phyloP scores from a whole-genome alignment of 1,284 basidiomycete species.

The Cutaneotrichosporon sp. region DNA sequence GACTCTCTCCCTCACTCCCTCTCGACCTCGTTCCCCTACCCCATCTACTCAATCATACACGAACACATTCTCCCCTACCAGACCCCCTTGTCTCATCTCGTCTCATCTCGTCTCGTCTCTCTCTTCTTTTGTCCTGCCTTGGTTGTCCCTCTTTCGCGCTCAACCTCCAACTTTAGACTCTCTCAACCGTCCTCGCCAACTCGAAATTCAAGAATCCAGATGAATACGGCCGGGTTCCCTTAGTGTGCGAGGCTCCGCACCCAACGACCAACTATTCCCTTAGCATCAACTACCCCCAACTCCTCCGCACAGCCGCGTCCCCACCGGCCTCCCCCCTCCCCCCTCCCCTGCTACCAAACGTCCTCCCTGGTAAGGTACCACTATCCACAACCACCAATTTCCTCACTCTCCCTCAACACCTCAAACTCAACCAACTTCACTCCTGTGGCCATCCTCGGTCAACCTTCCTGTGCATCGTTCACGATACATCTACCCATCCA shows the following conservation, averaged over 20 bases:
- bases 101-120: not conserved
- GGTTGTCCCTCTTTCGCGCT: not conserved
- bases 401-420: not conserved
- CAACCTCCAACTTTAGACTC: not conserved
- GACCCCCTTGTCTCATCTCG: not conserved
- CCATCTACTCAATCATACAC: not conserved
- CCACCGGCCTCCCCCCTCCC: not conserved
- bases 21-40: not conserved
- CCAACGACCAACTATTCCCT: conserved; percentile 4
- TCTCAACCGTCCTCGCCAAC: not conserved
- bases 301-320: not conserved
- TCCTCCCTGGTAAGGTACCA: not conserved
- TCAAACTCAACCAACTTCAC: too few relatives aligned
- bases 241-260: not conserved
- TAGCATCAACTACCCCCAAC: conserved; percentile 11
- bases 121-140: not conserved
- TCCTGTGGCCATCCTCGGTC: not conserved
- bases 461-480: not conserved
- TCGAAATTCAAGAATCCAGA: not conserved
- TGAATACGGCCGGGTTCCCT: not conserved
- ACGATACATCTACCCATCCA: not conserved
- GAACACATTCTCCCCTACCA: not conserved
- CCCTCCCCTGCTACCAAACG: not conserved
- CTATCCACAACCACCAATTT: not conserved
- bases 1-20: not conserved